A percentile compares a stretch with the other conserved stretches of the same genome.
These are phyloP conservation scores for Beauveria sp. DNA, from an alignment of 2,329 filamentous ascomycete genomes.

Conservation along the genomic window DNA sequence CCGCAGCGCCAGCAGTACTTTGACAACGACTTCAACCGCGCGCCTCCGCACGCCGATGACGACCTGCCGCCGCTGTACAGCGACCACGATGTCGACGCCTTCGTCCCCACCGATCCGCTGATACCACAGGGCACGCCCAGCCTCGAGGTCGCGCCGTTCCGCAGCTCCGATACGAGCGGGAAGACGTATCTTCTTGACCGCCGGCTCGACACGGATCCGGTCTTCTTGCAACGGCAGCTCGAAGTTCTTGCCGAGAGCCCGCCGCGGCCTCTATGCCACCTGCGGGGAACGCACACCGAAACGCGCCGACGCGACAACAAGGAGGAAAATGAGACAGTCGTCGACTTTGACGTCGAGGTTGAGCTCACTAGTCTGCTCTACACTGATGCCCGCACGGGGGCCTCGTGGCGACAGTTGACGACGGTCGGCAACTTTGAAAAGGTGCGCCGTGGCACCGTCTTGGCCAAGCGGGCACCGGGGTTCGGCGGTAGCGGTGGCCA, in stretches of 20 bases:
- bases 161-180: conserved; percentile 25
- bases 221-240: conserved; percentile 38
- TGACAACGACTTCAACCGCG: conserved; percentile 30
- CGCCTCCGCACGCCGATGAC: conserved; percentile 21
- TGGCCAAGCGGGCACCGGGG: conserved; percentile 43
- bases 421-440: conserved; percentile 52
- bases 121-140: conserved; percentile 14
- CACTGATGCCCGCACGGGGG: conserved; percentile 31
- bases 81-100: conserved; percentile 24
- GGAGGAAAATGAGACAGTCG: conserved; percentile 37
- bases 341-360: conserved; percentile 53
- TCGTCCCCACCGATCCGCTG: conserved; percentile 19
- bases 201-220: conserved; percentile 37
- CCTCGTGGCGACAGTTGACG: conserved; percentile 36
- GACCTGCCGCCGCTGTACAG: conserved; percentile 40
- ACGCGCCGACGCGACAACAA: conserved; percentile 37
- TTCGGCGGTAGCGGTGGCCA: conserved; percentile 24
- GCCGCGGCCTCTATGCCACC: conserved; percentile 44
- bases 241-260: conserved; percentile 36
- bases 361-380: conserved; percentile 54
- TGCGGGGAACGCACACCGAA: conserved; percentile 47
- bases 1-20: conserved; percentile 23
- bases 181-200: conserved; percentile 36
- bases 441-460: conserved; percentile 56
- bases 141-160: conserved; percentile 21